A percentile compares a stretch with the other conserved stretches of the same genome.
These are phyloP conservation scores for Triticum timopheevii DNA, from an alignment of 176 grass and related monocot genomes.

Conservation along the genomic window DNA sequence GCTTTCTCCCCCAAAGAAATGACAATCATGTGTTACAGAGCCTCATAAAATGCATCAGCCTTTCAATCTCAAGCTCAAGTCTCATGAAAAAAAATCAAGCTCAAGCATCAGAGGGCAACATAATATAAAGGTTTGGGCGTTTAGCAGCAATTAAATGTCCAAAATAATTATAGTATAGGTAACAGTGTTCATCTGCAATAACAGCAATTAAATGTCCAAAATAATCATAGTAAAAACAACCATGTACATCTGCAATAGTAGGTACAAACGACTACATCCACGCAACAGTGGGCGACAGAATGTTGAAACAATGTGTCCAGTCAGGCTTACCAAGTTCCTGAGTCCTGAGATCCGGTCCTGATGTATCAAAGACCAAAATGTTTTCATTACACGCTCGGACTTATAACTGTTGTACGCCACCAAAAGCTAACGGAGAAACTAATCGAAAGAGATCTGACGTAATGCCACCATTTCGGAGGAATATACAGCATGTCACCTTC, in stretches of 20 bases:
- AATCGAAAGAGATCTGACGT: conserved; percentile 83
- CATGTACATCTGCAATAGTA: conserved; percentile 12
- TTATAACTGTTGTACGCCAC: conserved; percentile 51
- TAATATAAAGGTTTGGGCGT: neutral
- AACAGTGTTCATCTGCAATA: conserved; percentile 21
- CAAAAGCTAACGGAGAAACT: conserved; percentile 95
- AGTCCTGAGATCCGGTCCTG: conserved; percentile 8
- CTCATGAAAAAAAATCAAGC: neutral
- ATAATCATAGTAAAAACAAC: neutral
- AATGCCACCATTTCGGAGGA: conserved; percentile 97
- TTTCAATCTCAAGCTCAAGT: neutral
- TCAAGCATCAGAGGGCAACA: conserved; percentile 6
- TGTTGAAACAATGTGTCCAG: neutral
- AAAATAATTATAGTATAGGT: neutral
- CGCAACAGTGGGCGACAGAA: neutral
- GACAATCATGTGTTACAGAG: neutral
- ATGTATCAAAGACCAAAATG: conserved; percentile 13
- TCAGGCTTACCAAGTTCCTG: conserved; percentile 25
- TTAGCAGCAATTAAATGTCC: conserved; percentile 11
- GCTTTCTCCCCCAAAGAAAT: neutral
- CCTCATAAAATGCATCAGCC: neutral
- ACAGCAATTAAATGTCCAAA: conserved; percentile 8
- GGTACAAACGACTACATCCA: conserved; percentile 19
- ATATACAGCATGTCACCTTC: conserved; percentile 96
- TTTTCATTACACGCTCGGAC: conserved; percentile 5